These are phyloP conservation scores for Skeletonema potamos DNA, from an alignment of 108 stramenopile species.

Conservation along the genomic window DNA sequence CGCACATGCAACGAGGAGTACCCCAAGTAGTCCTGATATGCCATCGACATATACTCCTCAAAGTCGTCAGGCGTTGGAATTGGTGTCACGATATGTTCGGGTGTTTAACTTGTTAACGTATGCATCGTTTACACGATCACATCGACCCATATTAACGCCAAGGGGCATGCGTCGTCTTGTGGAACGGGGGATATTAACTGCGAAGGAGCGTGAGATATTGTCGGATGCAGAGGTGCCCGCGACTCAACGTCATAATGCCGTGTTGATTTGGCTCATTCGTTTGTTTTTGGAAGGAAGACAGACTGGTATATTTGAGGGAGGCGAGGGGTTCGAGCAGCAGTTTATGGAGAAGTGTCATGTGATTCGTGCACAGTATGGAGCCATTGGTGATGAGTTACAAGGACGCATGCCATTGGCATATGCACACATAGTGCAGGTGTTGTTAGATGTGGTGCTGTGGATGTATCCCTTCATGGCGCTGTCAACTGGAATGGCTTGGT, in stretches of 20 bases:
- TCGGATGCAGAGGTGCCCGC: slow-evolving; percentile 76
- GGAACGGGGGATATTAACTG: slow-evolving; percentile 80
- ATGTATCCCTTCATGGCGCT: slow-evolving; percentile 91
- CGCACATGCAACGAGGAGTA: slow-evolving; percentile 72
- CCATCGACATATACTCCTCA: slow-evolving; percentile 75
- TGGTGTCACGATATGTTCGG: slow-evolving; percentile 79
- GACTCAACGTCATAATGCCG: slow-evolving; percentile 87
- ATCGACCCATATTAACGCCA: slow-evolving; percentile 88
- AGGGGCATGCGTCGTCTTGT: slow-evolving; percentile 85
- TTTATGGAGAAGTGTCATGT: slow-evolving; percentile 87
- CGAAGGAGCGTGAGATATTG: slow-evolving; percentile 69
- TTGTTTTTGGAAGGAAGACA: slow-evolving; percentile 74
- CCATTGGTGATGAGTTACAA: slow-evolving; percentile 82
- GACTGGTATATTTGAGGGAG: slow-evolving; percentile 80
- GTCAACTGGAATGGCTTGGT: slow-evolving; percentile 69
- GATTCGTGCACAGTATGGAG: slow-evolving; percentile 82
- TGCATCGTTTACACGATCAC: slow-evolving; percentile 85
- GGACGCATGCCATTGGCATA: slow-evolving; percentile 93
- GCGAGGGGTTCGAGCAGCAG: slow-evolving; percentile 80
- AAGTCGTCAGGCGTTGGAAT: slow-evolving; percentile 68
- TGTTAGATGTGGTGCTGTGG: slow-evolving; percentile 85
- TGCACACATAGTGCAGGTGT: slow-evolving; percentile 88
- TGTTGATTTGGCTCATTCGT: slow-evolving; percentile 85
- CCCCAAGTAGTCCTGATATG: slow-evolving; percentile 53
- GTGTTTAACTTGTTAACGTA: slow-evolving; percentile 89